phyloP scores from a whole-genome alignment of 176 grass and related monocot genomes.

The Luzula sylvatica region DNA sequence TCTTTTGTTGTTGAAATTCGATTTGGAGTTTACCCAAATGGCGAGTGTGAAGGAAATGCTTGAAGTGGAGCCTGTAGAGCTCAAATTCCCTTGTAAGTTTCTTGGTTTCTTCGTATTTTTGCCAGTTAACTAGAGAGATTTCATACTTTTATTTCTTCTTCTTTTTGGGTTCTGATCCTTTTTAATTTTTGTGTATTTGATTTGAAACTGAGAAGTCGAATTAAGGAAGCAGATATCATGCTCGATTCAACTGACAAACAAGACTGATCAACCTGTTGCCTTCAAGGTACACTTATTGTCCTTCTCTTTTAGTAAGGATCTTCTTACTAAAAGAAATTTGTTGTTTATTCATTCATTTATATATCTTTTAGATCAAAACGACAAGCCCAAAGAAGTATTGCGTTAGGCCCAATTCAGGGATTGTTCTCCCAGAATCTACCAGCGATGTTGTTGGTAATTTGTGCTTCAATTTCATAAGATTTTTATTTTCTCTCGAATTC shows the following conservation, averaged over 20 bases:
- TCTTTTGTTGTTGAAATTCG: not conserved
- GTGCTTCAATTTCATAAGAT: not conserved
- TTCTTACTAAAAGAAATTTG: not conserved
- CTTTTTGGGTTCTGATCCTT: not conserved
- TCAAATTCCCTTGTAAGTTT: constrained; percentile 56
- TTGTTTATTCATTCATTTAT: constrained; percentile 12
- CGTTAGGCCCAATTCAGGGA: constrained; percentile 69
- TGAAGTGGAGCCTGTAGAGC: constrained; percentile 61
- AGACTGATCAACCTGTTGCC: constrained; percentile 53
- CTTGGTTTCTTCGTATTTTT: not conserved
- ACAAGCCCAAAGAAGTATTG: constrained; percentile 96
- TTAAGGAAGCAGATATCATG: constrained; percentile 88
- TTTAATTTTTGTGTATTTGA: not conserved
- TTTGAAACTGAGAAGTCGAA: constrained; percentile 45
- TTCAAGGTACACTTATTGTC: constrained; percentile 48
- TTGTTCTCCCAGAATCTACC: constrained; percentile 61
- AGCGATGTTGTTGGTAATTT: constrained; percentile 61
- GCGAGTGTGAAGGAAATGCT: constrained; percentile 41
- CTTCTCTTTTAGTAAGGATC: constrained; percentile 1
- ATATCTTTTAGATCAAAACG: constrained; percentile 69
- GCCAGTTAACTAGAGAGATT: not conserved
- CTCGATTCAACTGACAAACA: constrained; percentile 62
- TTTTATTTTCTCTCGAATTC: not conserved
- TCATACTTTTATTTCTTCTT: not conserved
- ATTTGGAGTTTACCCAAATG: constrained; percentile 27